A percentile compares a stretch with the other conserved stretches of the same genome.
These are phyloP conservation scores for Pythium oligandrum DNA, from an alignment of 352 stramenopile genomes.

Conservation along the genomic window DNA sequence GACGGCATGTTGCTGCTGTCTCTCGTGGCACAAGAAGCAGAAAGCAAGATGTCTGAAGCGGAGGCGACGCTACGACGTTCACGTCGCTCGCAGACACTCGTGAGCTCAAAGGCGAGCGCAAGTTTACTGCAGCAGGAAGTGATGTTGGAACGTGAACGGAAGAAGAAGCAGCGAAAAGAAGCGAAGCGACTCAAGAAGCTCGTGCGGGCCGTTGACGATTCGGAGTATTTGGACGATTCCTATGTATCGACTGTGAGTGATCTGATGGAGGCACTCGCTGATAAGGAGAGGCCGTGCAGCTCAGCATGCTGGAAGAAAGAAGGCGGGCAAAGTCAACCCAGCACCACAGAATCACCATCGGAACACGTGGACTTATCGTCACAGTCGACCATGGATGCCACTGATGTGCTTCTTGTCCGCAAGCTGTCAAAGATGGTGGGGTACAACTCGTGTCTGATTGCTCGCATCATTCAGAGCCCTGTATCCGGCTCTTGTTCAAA, in stretches of 20 bases:
- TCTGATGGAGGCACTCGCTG: constrained; percentile 15
- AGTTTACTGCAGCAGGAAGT: constrained; percentile 58
- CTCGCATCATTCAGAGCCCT: constrained; percentile 31
- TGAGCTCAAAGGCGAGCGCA: constrained; percentile 52
- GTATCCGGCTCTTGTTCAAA: constrained; percentile 24
- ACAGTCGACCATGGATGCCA: neutral
- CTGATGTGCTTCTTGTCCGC: constrained; percentile 13
- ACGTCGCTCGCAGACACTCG: constrained; percentile 51
- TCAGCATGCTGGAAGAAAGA: constrained; percentile 33
- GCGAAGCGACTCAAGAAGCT: constrained; percentile 35
- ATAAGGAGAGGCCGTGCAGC: constrained; percentile 27
- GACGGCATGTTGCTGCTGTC: neutral
- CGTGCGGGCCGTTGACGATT: constrained; percentile 40
- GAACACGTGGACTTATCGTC: neutral
- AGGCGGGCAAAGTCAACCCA: neutral
- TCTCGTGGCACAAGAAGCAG: neutral
- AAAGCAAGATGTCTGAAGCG: constrained; percentile 10
- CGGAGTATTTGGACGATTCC: constrained; percentile 69
- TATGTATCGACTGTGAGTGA: constrained; percentile 33
- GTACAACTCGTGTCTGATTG: constrained; percentile 38
- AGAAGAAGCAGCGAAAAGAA: constrained; percentile 27
- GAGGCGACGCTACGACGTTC: constrained; percentile 41
- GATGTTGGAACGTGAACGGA: constrained; percentile 44
- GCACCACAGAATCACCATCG: neutral
- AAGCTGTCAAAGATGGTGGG: constrained; percentile 33